Percentiles rank a stretch among this genome's conserved stretches.
Evolutionary conservation across 106 monocot genomes (phyloP).

Genomic region (Allium cepa): DNA sequence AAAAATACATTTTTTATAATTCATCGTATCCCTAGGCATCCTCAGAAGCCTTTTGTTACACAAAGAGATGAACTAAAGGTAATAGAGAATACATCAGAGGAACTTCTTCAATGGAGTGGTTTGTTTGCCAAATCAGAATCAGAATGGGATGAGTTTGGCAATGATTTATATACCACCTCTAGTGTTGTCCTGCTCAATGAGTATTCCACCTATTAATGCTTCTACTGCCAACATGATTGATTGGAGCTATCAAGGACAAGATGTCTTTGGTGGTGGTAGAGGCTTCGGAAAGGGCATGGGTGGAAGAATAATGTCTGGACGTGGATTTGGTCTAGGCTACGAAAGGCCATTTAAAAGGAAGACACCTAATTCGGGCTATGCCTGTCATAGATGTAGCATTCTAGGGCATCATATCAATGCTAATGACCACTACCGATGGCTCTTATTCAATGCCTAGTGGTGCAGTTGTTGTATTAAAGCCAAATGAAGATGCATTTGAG

Average conservation of each 20-base stretch:
- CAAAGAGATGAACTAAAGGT: too few relatives aligned
- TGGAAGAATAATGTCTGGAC: too few relatives aligned
- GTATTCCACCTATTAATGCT: constrained; percentile 32
- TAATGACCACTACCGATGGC: constrained; percentile 85
- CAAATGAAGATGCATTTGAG: too few relatives aligned
- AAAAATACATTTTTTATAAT: constrained; percentile 93
- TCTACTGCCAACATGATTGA: constrained; percentile 52
- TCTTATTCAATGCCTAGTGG: constrained; percentile 92
- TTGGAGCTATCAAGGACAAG: constrained; percentile 74
- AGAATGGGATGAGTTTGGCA: constrained; percentile 99
- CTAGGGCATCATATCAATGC: constrained; percentile 88
- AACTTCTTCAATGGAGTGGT: too few relatives aligned
- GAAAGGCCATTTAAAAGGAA: constrained; percentile 39
- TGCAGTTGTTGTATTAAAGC: constrained; percentile 88
- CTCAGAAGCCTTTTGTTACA: constrained; percentile 76
- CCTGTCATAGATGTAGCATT: constrained; percentile 93
- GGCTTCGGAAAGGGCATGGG: too few relatives aligned
- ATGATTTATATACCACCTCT: constrained; percentile 78
- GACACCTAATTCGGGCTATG: constrained; percentile 82
- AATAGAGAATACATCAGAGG: too few relatives aligned
- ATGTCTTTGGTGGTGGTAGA: too few relatives aligned
- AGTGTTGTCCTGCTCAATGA: constrained; percentile 45
- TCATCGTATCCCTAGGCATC: constrained; percentile 85
- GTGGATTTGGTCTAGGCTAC: too few relatives aligned
- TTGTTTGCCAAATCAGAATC: too few relatives aligned